A percentile compares a stretch with the other conserved stretches of the same genome.
phyloP scores from a whole-genome alignment of 2,329 filamentous ascomycete species.

The Alternaria ethzedia region DNA sequence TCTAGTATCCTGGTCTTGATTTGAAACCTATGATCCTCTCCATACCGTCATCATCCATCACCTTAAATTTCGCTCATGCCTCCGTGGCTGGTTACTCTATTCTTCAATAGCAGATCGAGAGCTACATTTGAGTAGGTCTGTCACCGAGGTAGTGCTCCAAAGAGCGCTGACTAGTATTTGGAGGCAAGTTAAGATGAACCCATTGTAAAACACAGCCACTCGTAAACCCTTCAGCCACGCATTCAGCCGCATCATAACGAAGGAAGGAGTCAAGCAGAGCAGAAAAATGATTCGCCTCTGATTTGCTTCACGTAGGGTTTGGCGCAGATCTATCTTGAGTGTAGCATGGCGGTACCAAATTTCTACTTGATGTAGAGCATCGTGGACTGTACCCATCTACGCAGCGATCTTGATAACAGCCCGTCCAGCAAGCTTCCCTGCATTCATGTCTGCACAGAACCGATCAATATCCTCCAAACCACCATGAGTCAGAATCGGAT shows the following conservation, averaged over 20 bases:
- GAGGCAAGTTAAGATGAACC: neutral
- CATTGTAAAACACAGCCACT: neutral
- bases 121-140: neutral
- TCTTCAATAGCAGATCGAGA: neutral
- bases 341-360: neutral
- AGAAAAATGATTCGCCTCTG: neutral
- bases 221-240: neutral
- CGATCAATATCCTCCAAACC: conserved; percentile 49
- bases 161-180: neutral
- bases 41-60: neutral
- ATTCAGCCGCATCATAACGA: neutral
- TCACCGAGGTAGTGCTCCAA: neutral
- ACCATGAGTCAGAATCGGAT: conserved; percentile 49
- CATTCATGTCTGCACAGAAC: conserved; percentile 49
- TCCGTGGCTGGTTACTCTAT: neutral
- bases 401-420: conserved; percentile 50
- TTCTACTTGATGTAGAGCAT: neutral
- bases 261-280: neutral
- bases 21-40: neutral
- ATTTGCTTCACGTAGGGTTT: neutral
- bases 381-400: neutral
- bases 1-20: neutral
- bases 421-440: conserved; percentile 50
- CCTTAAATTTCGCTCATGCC: neutral
- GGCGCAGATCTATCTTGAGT: neutral